Conservation (phyloP, 371 early-diverging fungal species). For the Apophysomyces trapeziformis region DNA sequence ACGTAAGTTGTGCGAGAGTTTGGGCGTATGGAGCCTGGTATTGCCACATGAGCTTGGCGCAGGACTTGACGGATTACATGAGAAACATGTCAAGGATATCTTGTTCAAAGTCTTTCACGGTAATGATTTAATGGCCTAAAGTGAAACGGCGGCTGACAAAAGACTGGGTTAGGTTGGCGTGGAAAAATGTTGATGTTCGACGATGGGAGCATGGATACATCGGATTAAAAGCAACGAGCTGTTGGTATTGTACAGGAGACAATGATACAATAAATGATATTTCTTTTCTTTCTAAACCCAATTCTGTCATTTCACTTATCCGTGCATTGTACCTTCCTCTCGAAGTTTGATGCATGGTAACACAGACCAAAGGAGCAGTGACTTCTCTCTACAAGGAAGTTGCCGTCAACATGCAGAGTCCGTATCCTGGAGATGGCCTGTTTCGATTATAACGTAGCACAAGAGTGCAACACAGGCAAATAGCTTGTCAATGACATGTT, state of each 20-base stretch:
- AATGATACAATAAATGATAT: too few species aligned
- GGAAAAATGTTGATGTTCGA: slow-evolving; percentile 39
- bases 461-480: too few species aligned
- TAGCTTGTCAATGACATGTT: too few species aligned
- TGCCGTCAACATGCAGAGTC: too few species aligned
- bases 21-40: slow-evolving; percentile 30
- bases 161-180: slow-evolving; percentile 27
- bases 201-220: neutral
- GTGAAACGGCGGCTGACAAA: neutral
- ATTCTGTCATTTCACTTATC: too few species aligned
- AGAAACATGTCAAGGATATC: slow-evolving; percentile 35
- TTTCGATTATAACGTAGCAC: too few species aligned
- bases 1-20: slow-evolving; percentile 28
- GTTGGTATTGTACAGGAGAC: too few species aligned
- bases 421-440: too few species aligned
- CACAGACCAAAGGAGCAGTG: too few species aligned
- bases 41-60: slow-evolving; percentile 32
- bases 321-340: too few species aligned
- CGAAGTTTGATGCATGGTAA: too few species aligned
- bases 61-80: slow-evolving; percentile 34
- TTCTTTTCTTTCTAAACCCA: neutral
- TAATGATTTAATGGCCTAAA: slow-evolving; percentile 1
- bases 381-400: too few species aligned
- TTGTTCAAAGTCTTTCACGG: slow-evolving; percentile 39
- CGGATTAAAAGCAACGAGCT: neutral